Conservation (phyloP, 2,329 filamentous ascomycete genomes). For the Fusarium fracticaudum region DNA sequence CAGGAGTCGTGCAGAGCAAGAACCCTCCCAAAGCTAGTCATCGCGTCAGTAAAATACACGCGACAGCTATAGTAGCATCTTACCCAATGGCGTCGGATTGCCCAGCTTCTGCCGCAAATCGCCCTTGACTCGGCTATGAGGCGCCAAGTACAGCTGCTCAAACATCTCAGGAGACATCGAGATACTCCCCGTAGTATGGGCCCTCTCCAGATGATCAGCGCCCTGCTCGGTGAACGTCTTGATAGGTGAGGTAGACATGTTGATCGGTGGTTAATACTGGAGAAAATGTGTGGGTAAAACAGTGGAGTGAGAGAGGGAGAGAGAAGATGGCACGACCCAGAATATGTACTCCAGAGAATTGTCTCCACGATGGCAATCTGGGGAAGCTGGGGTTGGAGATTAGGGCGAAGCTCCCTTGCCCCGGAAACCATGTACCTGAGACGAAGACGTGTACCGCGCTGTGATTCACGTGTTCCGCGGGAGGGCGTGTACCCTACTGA, state of each 20-base stretch:
- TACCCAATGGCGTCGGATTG: not conserved
- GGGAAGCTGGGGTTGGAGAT: not conserved
- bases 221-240: not conserved
- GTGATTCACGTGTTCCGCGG: not conserved
- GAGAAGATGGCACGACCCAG: not conserved
- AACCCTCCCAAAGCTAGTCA: not conserved
- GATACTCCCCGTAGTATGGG: not conserved
- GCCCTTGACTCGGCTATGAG: not conserved
- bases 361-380: not conserved
- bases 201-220: not conserved
- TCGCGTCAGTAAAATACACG: not conserved
- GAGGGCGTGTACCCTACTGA: not conserved
- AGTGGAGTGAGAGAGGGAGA: not conserved
- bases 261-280: not conserved
- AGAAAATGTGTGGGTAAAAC: not conserved
- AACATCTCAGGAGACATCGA: not conserved
- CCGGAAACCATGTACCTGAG: not conserved
- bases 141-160: not conserved
- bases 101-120: not conserved
- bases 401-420: not conserved
- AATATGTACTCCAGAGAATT: not conserved
- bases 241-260: not conserved
- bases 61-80: fast-evolving
- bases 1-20: not conserved
- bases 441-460: not conserved